Base-by-base conservation (phyloP, 1,139 yeast genomes). In the Kodamaea sp. region DNA sequence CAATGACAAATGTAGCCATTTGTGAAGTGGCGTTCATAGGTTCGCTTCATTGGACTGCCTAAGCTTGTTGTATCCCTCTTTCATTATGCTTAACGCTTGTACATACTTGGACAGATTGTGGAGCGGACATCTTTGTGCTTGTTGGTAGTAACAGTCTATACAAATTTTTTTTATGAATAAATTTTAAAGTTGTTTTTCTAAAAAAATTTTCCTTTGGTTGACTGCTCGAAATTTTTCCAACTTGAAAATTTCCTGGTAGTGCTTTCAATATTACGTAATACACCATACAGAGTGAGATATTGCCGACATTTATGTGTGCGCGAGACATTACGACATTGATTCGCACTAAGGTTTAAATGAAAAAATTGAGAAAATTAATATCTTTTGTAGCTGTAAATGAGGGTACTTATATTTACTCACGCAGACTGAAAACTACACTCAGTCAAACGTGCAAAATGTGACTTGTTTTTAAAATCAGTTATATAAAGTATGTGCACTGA, bases 101-200 rank as follows among this genome's bases (percentile, higher is more conserved):
- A 76, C 82, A 75, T 77, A 76, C 82, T 75, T 78, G 83, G 66
- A 78, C 83, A 71, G 82, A 77, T 75, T 79, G 82, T 41, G 44
- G 44, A 68, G 81, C 69, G 66, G 83, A 77, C 75, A 70, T 70
- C 53, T 50, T 41, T 46, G 44, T 36, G 45, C 45, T 41, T 44
- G 39, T 39, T 42, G 40, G 36, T 36, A 31, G 38, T 41, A 37
- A 43, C 44, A 38, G 42, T 40, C 44, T 41, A 45, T 41, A 43
- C 40, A 43, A 43, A 40, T 29, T 45, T 46, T 46, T 43, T 42
- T 36, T 42, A 36, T 32, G 39, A 39, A 36, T 40, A 44, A 36
- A 37, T 36, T 36, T 25, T 29, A 29, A 30, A 36, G 35, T 23
- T 35, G 36, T 29, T 35, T 36, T 35, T 31, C n/a, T 39, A 40